These are phyloP conservation scores for Allantophomopsis lycopodina DNA, from an alignment of 2,329 filamentous ascomycete genomes.

Conservation along the genomic window DNA sequence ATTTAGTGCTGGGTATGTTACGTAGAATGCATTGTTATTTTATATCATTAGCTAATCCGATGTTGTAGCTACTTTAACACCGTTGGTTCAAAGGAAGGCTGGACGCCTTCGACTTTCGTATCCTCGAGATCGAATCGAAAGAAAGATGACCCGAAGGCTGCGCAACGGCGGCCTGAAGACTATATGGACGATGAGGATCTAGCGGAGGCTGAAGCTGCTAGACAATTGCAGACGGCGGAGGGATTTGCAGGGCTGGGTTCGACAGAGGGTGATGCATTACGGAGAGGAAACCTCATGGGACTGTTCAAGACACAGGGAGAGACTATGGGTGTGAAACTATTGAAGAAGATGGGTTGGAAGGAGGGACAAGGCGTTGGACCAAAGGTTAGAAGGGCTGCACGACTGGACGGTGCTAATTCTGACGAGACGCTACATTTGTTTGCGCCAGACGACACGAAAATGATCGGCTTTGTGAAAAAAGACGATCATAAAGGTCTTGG, in stretches of 20 bases:
- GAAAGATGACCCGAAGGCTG: slow-evolving; percentile 43
- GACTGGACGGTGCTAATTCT: slow-evolving; percentile 42
- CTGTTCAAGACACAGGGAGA: slow-evolving; percentile 62
- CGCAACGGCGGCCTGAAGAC: slow-evolving; percentile 61
- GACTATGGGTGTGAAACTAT: slow-evolving; percentile 72
- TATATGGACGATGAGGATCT: slow-evolving; percentile 98
- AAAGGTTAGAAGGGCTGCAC: slow-evolving; percentile 63
- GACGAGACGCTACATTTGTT: slow-evolving; percentile 54
- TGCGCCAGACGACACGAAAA: slow-evolving; percentile 65
- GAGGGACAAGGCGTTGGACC: slow-evolving; percentile 88
- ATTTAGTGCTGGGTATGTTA: slow-evolving; percentile 75
- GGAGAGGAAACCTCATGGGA: slow-evolving; percentile 46
- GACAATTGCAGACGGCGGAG: slow-evolving; percentile 57
- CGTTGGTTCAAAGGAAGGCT: slow-evolving; percentile 96
- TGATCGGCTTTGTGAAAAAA: slow-evolving; percentile 54
- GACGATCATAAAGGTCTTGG: slow-evolving; percentile 59
- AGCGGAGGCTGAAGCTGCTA: slow-evolving; percentile 69
- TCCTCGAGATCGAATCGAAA: slow-evolving; percentile 73
- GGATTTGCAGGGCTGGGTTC: slow-evolving; percentile 66
- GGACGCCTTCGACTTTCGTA: slow-evolving; percentile 83
- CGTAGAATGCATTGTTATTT: slow-evolving; percentile 8
- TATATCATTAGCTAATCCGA: no score
- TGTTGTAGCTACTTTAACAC: slow-evolving; percentile 80
- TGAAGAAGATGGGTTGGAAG: slow-evolving; percentile 92
- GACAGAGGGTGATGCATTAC: slow-evolving; percentile 38